A percentile compares a stretch with the other conserved stretches of the same genome.
Conservation (phyloP, 2,329 filamentous ascomycete species). For the Arthrobotrys sphaeroides region DNA sequence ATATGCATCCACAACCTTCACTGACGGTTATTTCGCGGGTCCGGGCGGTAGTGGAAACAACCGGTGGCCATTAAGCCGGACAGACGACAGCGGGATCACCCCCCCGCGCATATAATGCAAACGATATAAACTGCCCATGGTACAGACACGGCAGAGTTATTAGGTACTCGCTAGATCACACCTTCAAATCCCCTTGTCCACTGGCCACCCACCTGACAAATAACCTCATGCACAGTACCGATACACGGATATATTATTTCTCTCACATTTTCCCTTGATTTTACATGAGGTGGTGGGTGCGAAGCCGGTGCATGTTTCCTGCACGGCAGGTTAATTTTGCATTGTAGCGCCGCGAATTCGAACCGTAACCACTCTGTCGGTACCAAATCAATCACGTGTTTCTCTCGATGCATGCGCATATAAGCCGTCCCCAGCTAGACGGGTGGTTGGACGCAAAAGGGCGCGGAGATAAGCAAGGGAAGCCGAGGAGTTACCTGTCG, state of each 20-base stretch:
- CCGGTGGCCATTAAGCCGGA: not conserved
- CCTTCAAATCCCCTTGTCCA: not conserved
- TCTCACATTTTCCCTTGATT: not conserved
- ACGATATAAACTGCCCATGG: not conserved
- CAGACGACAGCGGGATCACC: not conserved
- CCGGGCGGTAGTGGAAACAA: not conserved
- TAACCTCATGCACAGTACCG: not conserved
- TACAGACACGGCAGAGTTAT: not conserved
- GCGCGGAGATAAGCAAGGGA: not conserved
- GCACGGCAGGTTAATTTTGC: not conserved
- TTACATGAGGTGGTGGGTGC: not conserved
- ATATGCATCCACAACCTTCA: not conserved
- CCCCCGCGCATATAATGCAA: not conserved
- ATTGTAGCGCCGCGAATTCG: not conserved
- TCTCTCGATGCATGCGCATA: no score
- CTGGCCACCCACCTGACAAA: not conserved
- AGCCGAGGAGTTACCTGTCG: not conserved
- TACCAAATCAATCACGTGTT: not conserved
- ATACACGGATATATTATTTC: not conserved
- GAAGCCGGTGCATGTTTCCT: not conserved
- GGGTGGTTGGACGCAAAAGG: not conserved
- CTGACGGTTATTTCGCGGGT: not conserved
- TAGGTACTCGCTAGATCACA: not conserved
- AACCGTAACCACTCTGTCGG: slow-evolving; percentile 15
- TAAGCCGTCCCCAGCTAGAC: slow-evolving; percentile 22